Evolutionary conservation across 164 flowering plant genomes (phyloP), one percentile per base, ranked within the genome.

Genomic region (Litsea cubeba): DNA sequence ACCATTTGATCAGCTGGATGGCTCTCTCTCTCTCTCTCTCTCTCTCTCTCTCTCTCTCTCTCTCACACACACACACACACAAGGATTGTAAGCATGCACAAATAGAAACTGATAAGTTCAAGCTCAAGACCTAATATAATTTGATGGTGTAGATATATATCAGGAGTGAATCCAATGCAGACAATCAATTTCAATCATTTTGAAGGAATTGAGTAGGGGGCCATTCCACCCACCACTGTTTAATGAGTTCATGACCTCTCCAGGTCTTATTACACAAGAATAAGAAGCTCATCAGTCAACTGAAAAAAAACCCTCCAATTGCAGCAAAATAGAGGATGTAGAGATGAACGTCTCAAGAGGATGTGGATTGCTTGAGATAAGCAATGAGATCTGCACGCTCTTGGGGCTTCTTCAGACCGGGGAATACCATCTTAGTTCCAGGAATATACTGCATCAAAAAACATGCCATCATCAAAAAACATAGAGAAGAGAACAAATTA

Each of bases 381-480:
- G 88, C 82, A 64, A 86, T 86, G 60, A 86, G 85, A 50, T 86
- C 88, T 0, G 88, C 86, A 24, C 88, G 87, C 0, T 86, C 88
- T 69, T 86, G 80, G 7, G 88, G 88, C 81, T 86, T 86, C 84
- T 86, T 86, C 76, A 86, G 70, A 23, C 88, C 88, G 32, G 88
- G 88, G 81, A 86, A 86, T 70, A 86, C 88, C 88, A 84, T 86
- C 84, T 86, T 86, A 22, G 88, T 84, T 70, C 88, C 88, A 10
- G 88, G 88, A 15, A 86, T 86, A 65, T 83, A 86, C 88, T 86
- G 87, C 82, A 80, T 3, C 0, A 58, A 18, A 32, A n/a, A 68
- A 58, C 25, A 5, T 18, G 32, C 46, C 12, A 60, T 63, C n/a
- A 26, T 70, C 24, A 70, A 54, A 54, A 54, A 15, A 54, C n/a